Base-by-base conservation (phyloP, 208 protist genomes). In the Leishmania arabica region DNA sequence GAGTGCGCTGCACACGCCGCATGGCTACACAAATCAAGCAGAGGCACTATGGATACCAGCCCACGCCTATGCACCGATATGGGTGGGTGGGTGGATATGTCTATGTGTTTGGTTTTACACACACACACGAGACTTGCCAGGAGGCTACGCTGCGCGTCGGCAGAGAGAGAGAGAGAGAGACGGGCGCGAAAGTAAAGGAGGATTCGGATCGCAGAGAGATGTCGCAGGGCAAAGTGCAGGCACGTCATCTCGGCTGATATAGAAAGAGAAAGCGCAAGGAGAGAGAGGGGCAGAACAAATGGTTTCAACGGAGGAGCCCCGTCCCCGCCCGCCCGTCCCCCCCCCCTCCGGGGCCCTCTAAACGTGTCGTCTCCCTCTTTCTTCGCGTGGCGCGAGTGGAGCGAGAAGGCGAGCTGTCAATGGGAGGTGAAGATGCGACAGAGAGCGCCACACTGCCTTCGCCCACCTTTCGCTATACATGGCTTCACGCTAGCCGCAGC, bases 1-100 rank as follows among this genome's bases (percentile, higher is more conserved):
- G 65, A 11, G 62, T 70, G n/a, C 70, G 60, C 68, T 71, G 76
- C 17, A 80, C 74, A 6, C 77, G 82, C 19, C 78, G 78, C 82
- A 85, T 85, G 37, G 27, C 53, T 65, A 77, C 54, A 37, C 13
- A 40, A 34, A 8, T 8, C 40, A 17, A 53, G 69, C 27, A 54
- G 31, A 37, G 7, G 45, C 27, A 21, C 42, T 49, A 24, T 21
- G 24, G 24, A 73, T 8, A 31, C 45, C 11, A 34, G 45, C 1
- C 27, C 42, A 51, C 21, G 27, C 42, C 3, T 3, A 58, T 17
- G 51, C 31, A 24, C 42, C 27, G 17, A n/a, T 24, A 15, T 11
- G 24, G 7, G 71, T 76, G 21, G 2, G 49, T 76, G 71, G 24
- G 51, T 60, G n/a, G 19, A 13, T 76, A 31, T 21, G 21, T 34